Evolutionary conservation across 2,329 filamentous ascomycete genomes (phyloP), one percentile per base, ranked within the genome.

Genomic region (Thelonectria discophora): DNA sequence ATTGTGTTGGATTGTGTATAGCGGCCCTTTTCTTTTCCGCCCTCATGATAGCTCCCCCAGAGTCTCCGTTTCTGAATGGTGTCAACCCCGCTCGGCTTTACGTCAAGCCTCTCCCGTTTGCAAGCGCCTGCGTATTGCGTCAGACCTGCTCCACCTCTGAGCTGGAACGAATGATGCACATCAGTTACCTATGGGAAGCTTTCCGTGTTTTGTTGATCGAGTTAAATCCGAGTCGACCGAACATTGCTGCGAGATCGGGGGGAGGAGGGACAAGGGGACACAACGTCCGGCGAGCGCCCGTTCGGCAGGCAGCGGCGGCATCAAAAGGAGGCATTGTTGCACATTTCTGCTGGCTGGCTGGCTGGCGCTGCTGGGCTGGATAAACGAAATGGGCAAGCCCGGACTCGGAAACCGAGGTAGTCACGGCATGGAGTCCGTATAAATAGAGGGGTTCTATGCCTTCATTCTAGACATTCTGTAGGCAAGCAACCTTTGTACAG

Each of bases 341-440:
- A 24, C 21, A 24, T 4, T 6, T 24, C 6, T 24, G 21, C n/a
- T 24, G 21, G 21, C 21, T n/a, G n/a, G n/a, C n/a, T n/a, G n/a
- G n/a, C n/a, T n/a, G n/a, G n/a, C n/a, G n/a, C n/a, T 24, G 21
- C 21, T 30, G 27, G 5, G 27, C 27, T 30, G 27, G 27, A 30
- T 30, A 30, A 30, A 30, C 27, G 27, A 30, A 30, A 7, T 10
- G 27, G 5, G 5, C 27, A 30, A 30, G 7, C 3, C 3, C 6
- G 6, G 27, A 62, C 62, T 66, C 62, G 64, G 64, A 55, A 37
- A 63, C 65, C 62, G 62, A 66, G 62, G 42, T 62, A 39, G 11
- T 13, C 34, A 12, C 34, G 11, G 21, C 52, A n/a, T n/a, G n/a
- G n/a, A n/a, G n/a, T 49, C 20, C 12, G 18, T 13, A 48, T 30